Evolutionary conservation across 352 stramenopile species (phyloP), one percentile per base, ranked within the genome.

Genomic region (Halophytophthora polymorphica): DNA sequence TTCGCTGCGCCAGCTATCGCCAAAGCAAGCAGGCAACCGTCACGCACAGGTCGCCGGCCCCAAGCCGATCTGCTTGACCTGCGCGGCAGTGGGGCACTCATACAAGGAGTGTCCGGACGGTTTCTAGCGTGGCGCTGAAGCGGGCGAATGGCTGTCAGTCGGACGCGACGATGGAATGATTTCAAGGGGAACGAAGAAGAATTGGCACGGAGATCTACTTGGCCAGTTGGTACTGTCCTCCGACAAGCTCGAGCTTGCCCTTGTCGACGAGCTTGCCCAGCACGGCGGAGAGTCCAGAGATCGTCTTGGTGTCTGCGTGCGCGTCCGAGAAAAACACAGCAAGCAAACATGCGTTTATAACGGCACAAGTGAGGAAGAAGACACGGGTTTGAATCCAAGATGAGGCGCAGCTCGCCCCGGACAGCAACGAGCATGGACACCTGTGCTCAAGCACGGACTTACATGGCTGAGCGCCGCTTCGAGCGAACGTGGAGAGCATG

Each of bases 401-500:
- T 10, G 39, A 44, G 0, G 14, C 15, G 28, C 21, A 8, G 14
- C 34, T 42, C 25, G 11, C 11, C 17, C 6, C 44, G 36, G 39
- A 29, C 18, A 38, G 25, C 14, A 25, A 15, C 2, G 19, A 25
- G 41, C 31, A 25, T 25, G 4, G 35, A 79, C 77, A n/a, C n/a
- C n/a, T n/a, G n/a, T n/a, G n/a, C n/a, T n/a, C n/a, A n/a, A n/a
- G n/a, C 31, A 25, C 28, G 4, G 35, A 79, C 77, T 49, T 78
- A 93, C 80, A 91, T 64, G 76, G 78, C 45, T 89, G 77, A 0
- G 71, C 66, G 15, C 83, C 83, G 35, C 69, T 90, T 52, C 82
- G 62, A 5, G 83, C 78, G 49, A 95, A 94, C 15, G 83, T 91
- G 1, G 74, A 97, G 0, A 98, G 74, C 73, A 97, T 98, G 43